phyloP scores from a whole-genome alignment of 352 stramenopile genomes.

The Globisporangium camurandrum region DNA sequence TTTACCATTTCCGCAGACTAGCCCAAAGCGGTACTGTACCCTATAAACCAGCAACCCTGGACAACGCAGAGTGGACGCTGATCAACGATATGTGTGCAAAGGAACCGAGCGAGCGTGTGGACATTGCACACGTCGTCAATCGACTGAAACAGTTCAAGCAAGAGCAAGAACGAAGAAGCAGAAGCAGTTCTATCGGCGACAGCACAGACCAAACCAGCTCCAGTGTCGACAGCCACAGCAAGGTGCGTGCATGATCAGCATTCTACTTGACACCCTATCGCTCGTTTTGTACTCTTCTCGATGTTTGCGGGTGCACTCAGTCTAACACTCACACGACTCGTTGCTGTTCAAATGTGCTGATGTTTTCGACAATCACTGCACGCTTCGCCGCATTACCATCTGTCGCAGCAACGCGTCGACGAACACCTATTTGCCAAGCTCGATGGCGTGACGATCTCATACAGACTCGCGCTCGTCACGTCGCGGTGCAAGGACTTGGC shows the following conservation, averaged over 20 bases:
- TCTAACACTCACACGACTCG: too few species aligned
- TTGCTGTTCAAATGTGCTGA: too few species aligned
- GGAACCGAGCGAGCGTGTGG: not conserved
- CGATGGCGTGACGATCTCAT: not conserved
- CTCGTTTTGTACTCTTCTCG: too few species aligned
- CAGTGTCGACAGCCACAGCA: too few species aligned
- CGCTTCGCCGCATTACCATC: too few species aligned
- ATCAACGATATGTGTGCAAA: not conserved
- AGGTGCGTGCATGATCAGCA: too few species aligned
- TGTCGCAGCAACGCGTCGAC: not conserved
- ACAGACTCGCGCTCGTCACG: not conserved
- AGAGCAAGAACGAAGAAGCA: not conserved
- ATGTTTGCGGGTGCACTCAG: too few species aligned
- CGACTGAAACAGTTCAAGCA: slow-evolving; percentile 1
- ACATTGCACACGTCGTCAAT: not conserved
- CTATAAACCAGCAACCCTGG: slow-evolving; percentile 1
- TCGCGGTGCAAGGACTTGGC: not conserved
- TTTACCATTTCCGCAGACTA: not conserved
- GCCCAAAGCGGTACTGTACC: not conserved
- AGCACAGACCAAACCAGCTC: too few species aligned
- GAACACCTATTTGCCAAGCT: slow-evolving; percentile 2
- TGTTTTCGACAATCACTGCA: too few species aligned
- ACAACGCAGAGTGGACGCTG: slow-evolving; percentile 1
- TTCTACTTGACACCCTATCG: too few species aligned
- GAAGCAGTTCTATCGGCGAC: too few species aligned